phyloP scores from a whole-genome alignment of 1,139 yeast genomes.

The Nematodospora anomalae region DNA sequence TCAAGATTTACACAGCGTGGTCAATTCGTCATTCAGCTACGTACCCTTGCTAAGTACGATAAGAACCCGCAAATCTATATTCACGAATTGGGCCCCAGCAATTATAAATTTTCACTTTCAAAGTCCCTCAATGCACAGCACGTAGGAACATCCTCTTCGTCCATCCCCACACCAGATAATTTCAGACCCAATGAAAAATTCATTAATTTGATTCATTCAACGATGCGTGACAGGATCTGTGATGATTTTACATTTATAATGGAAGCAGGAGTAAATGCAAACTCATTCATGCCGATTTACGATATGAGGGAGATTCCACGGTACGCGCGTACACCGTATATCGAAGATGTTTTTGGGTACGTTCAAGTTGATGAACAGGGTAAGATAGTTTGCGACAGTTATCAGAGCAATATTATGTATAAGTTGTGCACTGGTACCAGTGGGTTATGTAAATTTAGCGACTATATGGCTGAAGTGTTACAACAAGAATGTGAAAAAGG shows the following conservation, averaged over 20 bases:
- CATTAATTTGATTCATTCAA: slow-evolving; percentile 27
- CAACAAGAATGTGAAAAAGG: slow-evolving; percentile 19
- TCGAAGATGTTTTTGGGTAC: slow-evolving; percentile 72
- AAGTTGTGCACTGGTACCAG: slow-evolving; percentile 52
- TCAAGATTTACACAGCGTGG: neutral
- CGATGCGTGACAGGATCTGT: slow-evolving; percentile 26
- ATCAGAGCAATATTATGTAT: slow-evolving; percentile 61
- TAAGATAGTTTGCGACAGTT: slow-evolving; percentile 53
- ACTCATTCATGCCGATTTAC: slow-evolving; percentile 65
- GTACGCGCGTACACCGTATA: slow-evolving; percentile 69
- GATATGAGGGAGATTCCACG: slow-evolving; percentile 69
- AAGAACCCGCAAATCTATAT: slow-evolving; percentile 28
- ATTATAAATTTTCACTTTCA: slow-evolving; percentile 19
- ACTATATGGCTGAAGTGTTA: slow-evolving; percentile 48
- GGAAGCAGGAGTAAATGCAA: slow-evolving; percentile 64
- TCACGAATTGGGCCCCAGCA: slow-evolving; percentile 18
- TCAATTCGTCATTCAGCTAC: slow-evolving; percentile 2
- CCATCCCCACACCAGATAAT: slow-evolving; percentile 21
- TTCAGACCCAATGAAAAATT: slow-evolving; percentile 32
- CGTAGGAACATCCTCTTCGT: slow-evolving; percentile 24
- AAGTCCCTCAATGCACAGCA: slow-evolving; percentile 28
- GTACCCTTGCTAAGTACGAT: slow-evolving; percentile 15
- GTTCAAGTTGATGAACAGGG: slow-evolving; percentile 60
- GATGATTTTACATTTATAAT: slow-evolving; percentile 59
- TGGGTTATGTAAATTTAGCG: slow-evolving; percentile 61